These are phyloP conservation scores for Haplosporangium sp. DNA, from an alignment of 371 early-diverging fungal species.

Conservation along the genomic window DNA sequence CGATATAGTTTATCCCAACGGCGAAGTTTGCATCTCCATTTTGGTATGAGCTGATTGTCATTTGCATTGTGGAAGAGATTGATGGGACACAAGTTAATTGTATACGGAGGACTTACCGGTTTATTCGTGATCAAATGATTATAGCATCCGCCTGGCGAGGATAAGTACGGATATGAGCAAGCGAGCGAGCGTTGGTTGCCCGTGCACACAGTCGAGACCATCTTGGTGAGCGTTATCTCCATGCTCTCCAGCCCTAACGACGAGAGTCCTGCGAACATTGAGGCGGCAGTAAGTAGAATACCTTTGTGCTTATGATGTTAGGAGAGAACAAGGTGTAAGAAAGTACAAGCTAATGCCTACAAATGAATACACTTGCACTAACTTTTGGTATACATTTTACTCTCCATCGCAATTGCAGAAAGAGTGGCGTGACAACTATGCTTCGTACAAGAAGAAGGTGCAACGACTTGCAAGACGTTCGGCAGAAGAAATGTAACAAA, in stretches of 20 bases:
- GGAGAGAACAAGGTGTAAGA: too few species aligned
- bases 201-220: constrained; percentile 94
- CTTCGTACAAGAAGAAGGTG: constrained; percentile 81
- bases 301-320: too few species aligned
- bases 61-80: too few species aligned
- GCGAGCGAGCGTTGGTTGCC: constrained; percentile 95
- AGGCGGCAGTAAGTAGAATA: constrained; percentile 79
- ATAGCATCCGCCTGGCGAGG: constrained; percentile 83
- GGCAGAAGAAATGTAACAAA: constrained; percentile 60
- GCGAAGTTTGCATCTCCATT: constrained; percentile 94
- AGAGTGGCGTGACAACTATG: constrained; percentile 76
- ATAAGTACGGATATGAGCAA: constrained; percentile 93
- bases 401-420: constrained; percentile 60
- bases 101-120: too few species aligned
- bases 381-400: not conserved
- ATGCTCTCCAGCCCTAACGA: constrained; percentile 95
- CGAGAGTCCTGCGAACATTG: constrained; percentile 92
- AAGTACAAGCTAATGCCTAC: too few species aligned
- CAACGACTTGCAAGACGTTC: constrained; percentile 76
- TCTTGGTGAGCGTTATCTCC: constrained; percentile 86
- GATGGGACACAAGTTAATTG: too few species aligned
- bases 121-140: not conserved
- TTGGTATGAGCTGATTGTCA: constrained; percentile 62
- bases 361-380: not conserved
- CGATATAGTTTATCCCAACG: constrained; percentile 77